Conservation (phyloP, 345 rosid genomes). For the Psidium friedrichsthalianum region DNA sequence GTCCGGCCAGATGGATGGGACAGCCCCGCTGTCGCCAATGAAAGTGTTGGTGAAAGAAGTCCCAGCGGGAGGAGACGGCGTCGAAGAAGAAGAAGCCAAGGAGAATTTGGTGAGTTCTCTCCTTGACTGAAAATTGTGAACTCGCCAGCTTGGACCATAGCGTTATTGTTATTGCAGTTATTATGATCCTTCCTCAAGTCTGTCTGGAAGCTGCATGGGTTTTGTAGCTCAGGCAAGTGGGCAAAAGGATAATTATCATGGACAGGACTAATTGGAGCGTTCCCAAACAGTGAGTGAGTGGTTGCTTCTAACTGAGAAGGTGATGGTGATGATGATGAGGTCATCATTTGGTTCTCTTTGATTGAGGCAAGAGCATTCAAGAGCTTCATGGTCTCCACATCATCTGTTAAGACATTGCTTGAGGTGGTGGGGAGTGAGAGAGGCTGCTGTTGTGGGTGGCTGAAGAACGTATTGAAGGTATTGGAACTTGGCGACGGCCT, state of each 20-base stretch:
- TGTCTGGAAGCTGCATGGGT: conserved; percentile 19
- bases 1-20: conserved; percentile 28
- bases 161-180: not conserved
- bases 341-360: conserved; percentile 9
- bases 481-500: conserved; percentile 33
- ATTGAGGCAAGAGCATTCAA: conserved; percentile 18
- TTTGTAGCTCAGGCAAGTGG: conserved; percentile 42
- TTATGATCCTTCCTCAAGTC: not conserved
- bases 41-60: not conserved
- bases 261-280: not conserved
- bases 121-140: conserved; percentile 11
- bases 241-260: conserved; percentile 20
- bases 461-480: conserved; percentile 43
- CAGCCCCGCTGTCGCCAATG: conserved; percentile 17
- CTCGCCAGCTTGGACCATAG: conserved; percentile 4
- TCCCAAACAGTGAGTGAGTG: conserved; percentile 7
- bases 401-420: conserved; percentile 3
- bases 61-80: conserved; percentile 21
- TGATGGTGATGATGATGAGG: not conserved
- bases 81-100: conserved; percentile 25
- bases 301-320: not conserved
- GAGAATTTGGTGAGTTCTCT: conserved; percentile 19
- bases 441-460: conserved; percentile 7
- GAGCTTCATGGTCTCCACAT: conserved; percentile 24
- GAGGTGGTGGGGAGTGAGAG: conserved; percentile 3